phyloP scores from a whole-genome alignment of 768 basidiomycete genomes.

The Naganishia antarctica region DNA sequence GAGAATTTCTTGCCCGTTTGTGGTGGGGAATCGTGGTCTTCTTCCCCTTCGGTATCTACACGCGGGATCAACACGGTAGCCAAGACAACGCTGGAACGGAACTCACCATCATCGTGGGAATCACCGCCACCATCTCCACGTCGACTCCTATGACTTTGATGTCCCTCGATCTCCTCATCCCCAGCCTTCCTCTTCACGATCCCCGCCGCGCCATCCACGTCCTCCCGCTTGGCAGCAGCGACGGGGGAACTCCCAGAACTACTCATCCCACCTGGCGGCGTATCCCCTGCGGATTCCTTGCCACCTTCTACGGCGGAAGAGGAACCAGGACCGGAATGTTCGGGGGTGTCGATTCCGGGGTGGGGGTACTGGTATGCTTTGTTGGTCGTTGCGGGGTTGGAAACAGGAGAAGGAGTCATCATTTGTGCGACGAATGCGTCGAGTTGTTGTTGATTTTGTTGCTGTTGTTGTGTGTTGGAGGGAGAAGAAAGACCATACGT shows the following conservation, averaged over 20 bases:
- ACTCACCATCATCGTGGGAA: constrained; percentile 22
- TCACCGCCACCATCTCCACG: background rate
- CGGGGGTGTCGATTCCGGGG: constrained; percentile 23
- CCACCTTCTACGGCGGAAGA: background rate
- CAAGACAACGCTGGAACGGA: background rate
- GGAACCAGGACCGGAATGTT: constrained; percentile 17
- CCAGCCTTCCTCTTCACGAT: constrained; percentile 21
- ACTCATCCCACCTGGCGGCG: no score
- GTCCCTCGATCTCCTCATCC: constrained; percentile 25
- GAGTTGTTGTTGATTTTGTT: constrained; percentile 10
- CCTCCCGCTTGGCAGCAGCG: background rate
- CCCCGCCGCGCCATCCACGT: background rate
- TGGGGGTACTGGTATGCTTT: background rate
- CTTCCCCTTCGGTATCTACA: constrained; percentile 14
- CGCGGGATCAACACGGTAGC: no score
- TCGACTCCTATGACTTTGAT: constrained; percentile 14
- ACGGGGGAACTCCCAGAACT: background rate
- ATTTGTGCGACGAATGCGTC: no score
- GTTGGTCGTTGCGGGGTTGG: constrained; percentile 5
- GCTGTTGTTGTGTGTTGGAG: background rate
- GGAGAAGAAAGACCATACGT: background rate
- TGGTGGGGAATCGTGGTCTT: constrained; percentile 4
- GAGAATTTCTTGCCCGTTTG: background rate
- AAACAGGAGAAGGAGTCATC: no score
- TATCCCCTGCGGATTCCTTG: no score